Conservation (phyloP, 306 rosid species). For the Gynostemma pentaphyllum region DNA sequence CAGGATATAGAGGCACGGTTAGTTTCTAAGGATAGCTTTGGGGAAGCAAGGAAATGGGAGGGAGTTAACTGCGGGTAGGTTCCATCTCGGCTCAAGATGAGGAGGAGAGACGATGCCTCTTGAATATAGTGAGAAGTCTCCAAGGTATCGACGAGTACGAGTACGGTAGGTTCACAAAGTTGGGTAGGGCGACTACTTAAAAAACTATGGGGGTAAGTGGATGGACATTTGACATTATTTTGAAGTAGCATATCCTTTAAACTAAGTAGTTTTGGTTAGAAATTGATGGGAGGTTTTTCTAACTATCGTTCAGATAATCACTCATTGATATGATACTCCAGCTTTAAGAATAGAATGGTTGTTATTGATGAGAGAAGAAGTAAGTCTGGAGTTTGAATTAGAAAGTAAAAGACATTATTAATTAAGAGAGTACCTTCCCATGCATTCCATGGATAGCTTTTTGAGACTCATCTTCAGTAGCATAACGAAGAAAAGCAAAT, state of each 20-base stretch:
- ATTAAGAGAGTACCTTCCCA: slow-evolving; percentile 89
- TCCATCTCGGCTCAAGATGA: background rate
- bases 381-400: background rate
- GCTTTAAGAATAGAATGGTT: no score
- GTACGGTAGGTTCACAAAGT: no score
- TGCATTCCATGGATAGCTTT: slow-evolving; percentile 91
- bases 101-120: background rate
- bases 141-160: no score
- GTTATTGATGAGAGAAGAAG: no score
- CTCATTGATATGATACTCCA: no score
- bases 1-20: background rate
- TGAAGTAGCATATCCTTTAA: no score
- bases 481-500: slow-evolving; percentile 77
- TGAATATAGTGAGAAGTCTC: background rate
- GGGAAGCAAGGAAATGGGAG: background rate
- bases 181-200: no score
- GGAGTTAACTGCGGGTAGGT: background rate
- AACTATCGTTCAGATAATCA: no score
- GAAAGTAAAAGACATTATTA: background rate
- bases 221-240: no score
- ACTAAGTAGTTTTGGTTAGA: no score
- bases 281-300: no score
- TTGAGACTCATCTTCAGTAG: slow-evolving; percentile 64
- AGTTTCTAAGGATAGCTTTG: background rate
- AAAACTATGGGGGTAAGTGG: no score